Evolutionary conservation across 1,284 basidiomycete genomes (phyloP).

Genomic region (Sphaerobolus stellatus): DNA sequence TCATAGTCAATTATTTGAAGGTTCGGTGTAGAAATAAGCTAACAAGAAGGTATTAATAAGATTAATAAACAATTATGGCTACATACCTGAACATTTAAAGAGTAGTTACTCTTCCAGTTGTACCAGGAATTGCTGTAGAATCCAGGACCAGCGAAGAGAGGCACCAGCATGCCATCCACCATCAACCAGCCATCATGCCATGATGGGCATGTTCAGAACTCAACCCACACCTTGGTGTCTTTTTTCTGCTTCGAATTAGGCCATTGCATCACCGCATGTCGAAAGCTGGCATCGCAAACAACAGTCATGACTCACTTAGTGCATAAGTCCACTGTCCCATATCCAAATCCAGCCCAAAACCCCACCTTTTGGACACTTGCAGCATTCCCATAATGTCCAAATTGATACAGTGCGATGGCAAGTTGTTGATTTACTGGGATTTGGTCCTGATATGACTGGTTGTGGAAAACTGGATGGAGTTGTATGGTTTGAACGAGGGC

Average conservation of each 20-base stretch:
- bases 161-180: conserved; percentile 35
- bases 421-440: no score
- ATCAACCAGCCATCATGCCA: conserved; percentile 34
- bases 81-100: conserved; percentile 34
- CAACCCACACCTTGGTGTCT: conserved; percentile 25
- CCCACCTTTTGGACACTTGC: no score
- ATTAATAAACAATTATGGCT: conserved; percentile 4
- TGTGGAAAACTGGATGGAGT: no score
- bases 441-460: no score
- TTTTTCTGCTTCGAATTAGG: conserved; percentile 22
- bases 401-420: no score
- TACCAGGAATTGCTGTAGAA: conserved; percentile 32
- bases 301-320: no score
- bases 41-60: not conserved
- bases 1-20: conserved; percentile 33
- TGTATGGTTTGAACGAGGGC: no score
- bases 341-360: no score
- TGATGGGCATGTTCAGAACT: conserved; percentile 24
- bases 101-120: conserved; percentile 36
- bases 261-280: no score
- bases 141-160: conserved; percentile 25
- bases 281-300: no score
- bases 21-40: conserved; percentile 32
- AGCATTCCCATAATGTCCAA: no score
- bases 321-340: no score